Evolutionary conservation across 257 asterid genomes (phyloP).

Genomic region (Solanum raphanifolium): DNA sequence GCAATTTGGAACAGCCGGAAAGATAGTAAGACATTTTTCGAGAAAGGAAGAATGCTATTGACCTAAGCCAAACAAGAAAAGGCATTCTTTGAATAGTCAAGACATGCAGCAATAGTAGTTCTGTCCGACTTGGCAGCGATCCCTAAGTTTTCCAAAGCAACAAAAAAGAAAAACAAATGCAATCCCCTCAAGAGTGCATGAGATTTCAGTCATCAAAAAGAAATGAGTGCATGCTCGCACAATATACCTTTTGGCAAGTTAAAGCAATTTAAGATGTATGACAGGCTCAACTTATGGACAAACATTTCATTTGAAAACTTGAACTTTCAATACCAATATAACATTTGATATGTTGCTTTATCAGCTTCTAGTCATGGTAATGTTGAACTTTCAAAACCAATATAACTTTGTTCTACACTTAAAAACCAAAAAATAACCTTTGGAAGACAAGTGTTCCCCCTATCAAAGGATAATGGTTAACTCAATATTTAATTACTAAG

Average conservation of each 20-base stretch:
- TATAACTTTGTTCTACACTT: too few species aligned
- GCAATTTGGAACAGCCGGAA: not conserved
- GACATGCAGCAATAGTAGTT: not conserved
- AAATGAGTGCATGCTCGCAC: not conserved
- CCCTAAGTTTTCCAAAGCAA: not conserved
- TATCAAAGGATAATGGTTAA: not conserved
- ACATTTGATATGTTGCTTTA: not conserved
- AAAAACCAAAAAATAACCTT: too few species aligned
- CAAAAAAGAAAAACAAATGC: not conserved
- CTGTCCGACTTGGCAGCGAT: not conserved
- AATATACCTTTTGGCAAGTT: not conserved
- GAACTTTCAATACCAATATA: not conserved
- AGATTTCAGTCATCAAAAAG: too few species aligned
- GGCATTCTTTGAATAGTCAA: not conserved
- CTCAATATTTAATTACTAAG: not conserved
- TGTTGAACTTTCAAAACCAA: too few species aligned
- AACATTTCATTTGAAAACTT: too few species aligned
- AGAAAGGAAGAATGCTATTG: not conserved
- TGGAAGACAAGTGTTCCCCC: too few species aligned
- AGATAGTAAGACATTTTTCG: not conserved
- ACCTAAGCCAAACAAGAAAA: not conserved
- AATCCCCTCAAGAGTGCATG: not conserved
- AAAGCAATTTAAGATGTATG: not conserved
- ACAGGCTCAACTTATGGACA: not conserved
- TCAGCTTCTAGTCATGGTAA: not conserved